Percentiles rank a stretch among this genome's conserved stretches.
phyloP scores from a whole-genome alignment of 2,329 filamentous ascomycete genomes.

The Lachnellula subtilissima region DNA sequence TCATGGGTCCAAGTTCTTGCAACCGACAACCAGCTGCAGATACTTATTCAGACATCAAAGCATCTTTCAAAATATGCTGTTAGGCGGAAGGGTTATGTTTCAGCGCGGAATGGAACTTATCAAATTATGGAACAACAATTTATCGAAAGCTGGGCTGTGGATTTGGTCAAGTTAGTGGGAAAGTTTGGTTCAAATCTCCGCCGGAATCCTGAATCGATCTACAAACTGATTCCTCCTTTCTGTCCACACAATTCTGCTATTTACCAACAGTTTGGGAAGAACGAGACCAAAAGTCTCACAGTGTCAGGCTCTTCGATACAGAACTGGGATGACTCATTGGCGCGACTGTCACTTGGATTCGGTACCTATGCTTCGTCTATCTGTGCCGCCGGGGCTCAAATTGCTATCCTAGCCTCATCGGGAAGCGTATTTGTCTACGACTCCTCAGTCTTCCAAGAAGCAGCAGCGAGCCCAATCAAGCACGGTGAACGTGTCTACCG shows the following conservation, averaged over 20 bases:
- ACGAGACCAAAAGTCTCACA: background rate
- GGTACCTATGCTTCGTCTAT: background rate
- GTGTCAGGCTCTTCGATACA: background rate
- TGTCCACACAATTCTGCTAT: slow-evolving; percentile 6
- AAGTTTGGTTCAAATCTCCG: slow-evolving; percentile 7
- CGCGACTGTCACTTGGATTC: background rate
- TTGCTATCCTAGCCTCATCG: background rate
- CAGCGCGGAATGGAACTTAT: background rate
- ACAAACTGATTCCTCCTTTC: slow-evolving; percentile 10
- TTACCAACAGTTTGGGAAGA: background rate
- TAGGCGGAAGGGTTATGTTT: background rate
- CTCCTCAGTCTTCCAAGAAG: slow-evolving; percentile 22
- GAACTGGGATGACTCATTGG: background rate
- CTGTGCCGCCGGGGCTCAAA: background rate
- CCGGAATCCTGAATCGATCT: slow-evolving; percentile 4
- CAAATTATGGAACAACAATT: background rate
- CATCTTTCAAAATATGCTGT: background rate
- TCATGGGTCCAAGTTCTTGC: slow-evolving; percentile 33
- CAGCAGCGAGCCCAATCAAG: background rate
- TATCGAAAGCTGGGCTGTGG: slow-evolving; percentile 4
- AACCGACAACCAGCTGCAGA: background rate
- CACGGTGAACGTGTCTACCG: slow-evolving; percentile 3
- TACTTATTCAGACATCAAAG: background rate
- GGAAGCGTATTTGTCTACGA: slow-evolving; percentile 19
- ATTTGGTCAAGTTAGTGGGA: slow-evolving; percentile 5